A percentile compares a stretch with the other conserved stretches of the same genome.
phyloP scores from a whole-genome alignment of 2,329 filamentous ascomycete genomes.

The Nemania serpens region DNA sequence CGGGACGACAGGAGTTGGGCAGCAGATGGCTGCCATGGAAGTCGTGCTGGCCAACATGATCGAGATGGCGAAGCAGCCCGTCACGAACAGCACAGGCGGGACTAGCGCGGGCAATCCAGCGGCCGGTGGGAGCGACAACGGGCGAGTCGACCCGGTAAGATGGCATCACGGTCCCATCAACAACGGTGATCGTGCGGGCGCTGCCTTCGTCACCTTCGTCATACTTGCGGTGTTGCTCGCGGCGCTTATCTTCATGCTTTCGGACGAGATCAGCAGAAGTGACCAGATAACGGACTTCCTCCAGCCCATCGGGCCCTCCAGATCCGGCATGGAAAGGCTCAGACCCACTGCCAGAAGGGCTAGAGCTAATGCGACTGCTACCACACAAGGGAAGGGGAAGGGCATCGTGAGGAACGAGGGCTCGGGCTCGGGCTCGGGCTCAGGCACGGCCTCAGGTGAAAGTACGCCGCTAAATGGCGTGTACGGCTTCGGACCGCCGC shows the following conservation, averaged over 20 bases:
- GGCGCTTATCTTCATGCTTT: constrained; percentile 55
- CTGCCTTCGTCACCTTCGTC: constrained; percentile 65
- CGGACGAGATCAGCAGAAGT: constrained; percentile 49
- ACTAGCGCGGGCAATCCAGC: constrained; percentile 54
- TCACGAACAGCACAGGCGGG: constrained; percentile 52
- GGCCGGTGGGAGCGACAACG: constrained; percentile 53
- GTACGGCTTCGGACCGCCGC: background rate
- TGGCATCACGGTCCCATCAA: constrained; percentile 49
- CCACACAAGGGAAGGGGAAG: constrained; percentile 7
- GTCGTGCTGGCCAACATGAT: constrained; percentile 67
- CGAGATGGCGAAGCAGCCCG: constrained; percentile 44
- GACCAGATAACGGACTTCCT: background rate
- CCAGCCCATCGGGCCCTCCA: constrained; percentile 8
- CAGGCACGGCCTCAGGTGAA: background rate
- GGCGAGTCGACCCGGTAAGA: constrained; percentile 41
- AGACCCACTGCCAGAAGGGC: background rate
- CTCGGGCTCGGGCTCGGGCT: background rate
- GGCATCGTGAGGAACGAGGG: background rate
- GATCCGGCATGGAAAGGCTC: background rate
- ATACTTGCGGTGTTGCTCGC: constrained; percentile 59
- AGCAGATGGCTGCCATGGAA: constrained; percentile 73
- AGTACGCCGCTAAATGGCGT: background rate
- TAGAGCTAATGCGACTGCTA: background rate
- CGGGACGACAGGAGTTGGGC: constrained; percentile 65
- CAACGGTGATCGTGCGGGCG: constrained; percentile 69